phyloP scores from a whole-genome alignment of 1,284 basidiomycete genomes.

The Melampsora americana region DNA sequence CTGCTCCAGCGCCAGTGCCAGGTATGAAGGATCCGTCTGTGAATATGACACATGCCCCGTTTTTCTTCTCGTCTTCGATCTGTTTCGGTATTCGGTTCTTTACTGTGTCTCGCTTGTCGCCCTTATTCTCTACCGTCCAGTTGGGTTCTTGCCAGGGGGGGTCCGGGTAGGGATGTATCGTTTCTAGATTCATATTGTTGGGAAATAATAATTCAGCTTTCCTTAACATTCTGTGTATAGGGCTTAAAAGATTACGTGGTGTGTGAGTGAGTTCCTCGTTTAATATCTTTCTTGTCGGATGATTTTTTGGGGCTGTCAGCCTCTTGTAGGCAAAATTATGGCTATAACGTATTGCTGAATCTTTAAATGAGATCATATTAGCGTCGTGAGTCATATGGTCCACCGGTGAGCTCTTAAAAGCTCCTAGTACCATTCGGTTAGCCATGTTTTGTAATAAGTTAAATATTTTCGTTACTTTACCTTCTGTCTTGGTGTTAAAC shows the following conservation, averaged over 20 bases:
- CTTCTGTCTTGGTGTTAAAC: background rate
- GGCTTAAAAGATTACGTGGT: background rate
- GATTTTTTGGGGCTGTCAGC: background rate
- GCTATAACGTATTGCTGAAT: too few relatives aligned
- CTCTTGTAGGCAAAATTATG: background rate
- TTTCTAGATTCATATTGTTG: background rate
- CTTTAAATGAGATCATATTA: background rate
- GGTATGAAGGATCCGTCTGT: too few relatives aligned
- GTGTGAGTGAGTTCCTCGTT: background rate
- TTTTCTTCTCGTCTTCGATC: too few relatives aligned
- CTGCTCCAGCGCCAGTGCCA: too few relatives aligned
- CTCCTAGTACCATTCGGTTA: background rate
- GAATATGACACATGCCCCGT: too few relatives aligned
- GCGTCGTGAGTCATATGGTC: background rate
- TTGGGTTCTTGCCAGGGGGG: background rate
- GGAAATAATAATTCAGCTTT: background rate
- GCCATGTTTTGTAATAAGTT: background rate
- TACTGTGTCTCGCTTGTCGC: background rate
- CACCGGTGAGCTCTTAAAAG: background rate
- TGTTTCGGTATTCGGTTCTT: too few relatives aligned
- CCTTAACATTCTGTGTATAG: background rate
- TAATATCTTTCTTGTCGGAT: background rate
- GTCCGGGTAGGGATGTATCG: background rate
- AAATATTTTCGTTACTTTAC: background rate
- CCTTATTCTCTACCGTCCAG: background rate